Base-by-base conservation (phyloP, 1,284 basidiomycete genomes). In the Ganoderma lucidum region DNA sequence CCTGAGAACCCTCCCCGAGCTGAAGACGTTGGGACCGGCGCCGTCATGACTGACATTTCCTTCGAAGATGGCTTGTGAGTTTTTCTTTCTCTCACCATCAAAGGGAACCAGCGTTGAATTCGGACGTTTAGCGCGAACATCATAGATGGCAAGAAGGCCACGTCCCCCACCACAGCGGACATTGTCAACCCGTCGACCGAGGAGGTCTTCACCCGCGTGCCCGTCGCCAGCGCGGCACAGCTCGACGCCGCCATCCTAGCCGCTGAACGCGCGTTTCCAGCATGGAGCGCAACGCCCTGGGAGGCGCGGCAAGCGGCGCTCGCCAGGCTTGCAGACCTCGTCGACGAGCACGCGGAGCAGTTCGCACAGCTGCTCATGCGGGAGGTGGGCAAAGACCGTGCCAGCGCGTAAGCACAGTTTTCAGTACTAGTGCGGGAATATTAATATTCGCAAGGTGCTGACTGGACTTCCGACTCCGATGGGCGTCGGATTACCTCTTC, bases 171-270 rank as follows among this genome's bases (percentile, higher is more conserved):
- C 2, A 44, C 63, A 15, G 44, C 48, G 19, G 56, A 63, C 12
- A 55, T 74, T 45, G 28, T 72, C 42, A 70, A 74, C 60, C 72
- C 72, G 12, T 55, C 72, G n/a, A 74, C 70, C 9, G 70, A 66
- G 59, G 51, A 64, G 17, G 62, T 65, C 44, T 53, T 70, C 51
- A 59, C 71, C 9, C 53, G 65, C 28, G 72, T 68, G 4, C 72
- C 72, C 35, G 44, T 68, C 19, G 72, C 72, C 17, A 68, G 64
- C 30, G 51, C 53, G 37, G 68, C 44, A 39, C 70, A 74, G 44
- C 67, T 74, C 55, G 72, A 74, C 12, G 64, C 41, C 12, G 64
- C 72, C 23, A 44, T 72, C 68, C 55, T 61, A 23, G 68, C 72
- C 35, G 70, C 68, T 1, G 66, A 53, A 45, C 55, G 42, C 37